phyloP scores from a whole-genome alignment of 768 basidiomycete genomes.

The Suillus plorans region DNA sequence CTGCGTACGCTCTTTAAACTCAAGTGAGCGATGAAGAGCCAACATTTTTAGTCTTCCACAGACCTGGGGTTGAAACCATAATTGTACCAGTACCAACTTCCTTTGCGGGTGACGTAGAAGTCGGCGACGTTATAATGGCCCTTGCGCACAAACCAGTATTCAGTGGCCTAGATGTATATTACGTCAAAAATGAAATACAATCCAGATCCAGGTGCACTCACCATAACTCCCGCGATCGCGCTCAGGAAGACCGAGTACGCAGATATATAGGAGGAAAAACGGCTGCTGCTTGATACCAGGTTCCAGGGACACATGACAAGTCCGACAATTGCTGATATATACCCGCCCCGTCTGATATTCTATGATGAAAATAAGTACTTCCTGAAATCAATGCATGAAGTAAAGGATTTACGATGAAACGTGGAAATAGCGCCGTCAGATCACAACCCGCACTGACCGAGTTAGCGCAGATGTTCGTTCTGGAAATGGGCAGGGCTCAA shows the following conservation, averaged over 20 bases:
- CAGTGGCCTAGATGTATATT: slow-evolving; percentile 49
- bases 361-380: slow-evolving; percentile 18
- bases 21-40: neutral
- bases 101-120: slow-evolving; percentile 53
- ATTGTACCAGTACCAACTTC: slow-evolving; percentile 72
- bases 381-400: neutral
- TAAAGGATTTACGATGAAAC: slow-evolving; percentile 52
- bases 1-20: slow-evolving; percentile 49
- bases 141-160: slow-evolving; percentile 68
- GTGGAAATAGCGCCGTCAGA: slow-evolving; percentile 68
- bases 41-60: neutral
- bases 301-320: slow-evolving; percentile 74
- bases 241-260: slow-evolving; percentile 77
- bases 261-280: slow-evolving; percentile 74
- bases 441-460: slow-evolving; percentile 77
- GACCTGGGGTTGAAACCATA: slow-evolving; percentile 68
- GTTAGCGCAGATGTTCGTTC: slow-evolving; percentile 73
- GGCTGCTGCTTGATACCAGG: slow-evolving; percentile 63
- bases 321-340: slow-evolving; percentile 70
- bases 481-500: neutral
- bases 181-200: too few species aligned
- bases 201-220: slow-evolving; percentile 13
- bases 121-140: slow-evolving; percentile 66
- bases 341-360: slow-evolving; percentile 81
- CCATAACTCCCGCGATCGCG: slow-evolving; percentile 79